Evolutionary conservation across 306 rosid genomes (phyloP).

Genomic region (Chamaecrista fasciculata): DNA sequence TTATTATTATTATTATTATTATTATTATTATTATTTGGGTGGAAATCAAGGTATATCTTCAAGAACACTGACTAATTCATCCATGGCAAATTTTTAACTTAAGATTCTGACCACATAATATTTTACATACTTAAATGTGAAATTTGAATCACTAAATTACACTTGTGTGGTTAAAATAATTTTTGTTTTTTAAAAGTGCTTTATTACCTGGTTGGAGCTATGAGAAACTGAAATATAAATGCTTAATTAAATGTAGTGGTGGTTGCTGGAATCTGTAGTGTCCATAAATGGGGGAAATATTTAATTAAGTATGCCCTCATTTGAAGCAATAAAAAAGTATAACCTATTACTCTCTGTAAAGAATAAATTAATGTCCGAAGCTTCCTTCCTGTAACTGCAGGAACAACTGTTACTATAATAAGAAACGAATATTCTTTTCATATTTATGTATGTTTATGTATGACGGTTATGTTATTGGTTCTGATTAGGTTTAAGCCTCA

Average conservation of each 20-base stretch:
- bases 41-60: too few species aligned
- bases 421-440: constrained; percentile 26
- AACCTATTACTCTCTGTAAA: constrained; percentile 27
- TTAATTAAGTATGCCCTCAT: background rate
- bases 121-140: background rate
- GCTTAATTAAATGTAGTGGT: too few species aligned
- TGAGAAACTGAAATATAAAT: background rate
- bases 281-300: constrained; percentile 1
- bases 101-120: too few species aligned
- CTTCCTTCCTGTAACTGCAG: background rate
- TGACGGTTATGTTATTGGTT: background rate
- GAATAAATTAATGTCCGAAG: constrained; percentile 23
- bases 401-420: background rate
- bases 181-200: too few species aligned
- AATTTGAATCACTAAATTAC: too few species aligned
- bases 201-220: background rate
- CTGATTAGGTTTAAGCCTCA: background rate
- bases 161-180: too few species aligned
- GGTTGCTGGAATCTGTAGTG: constrained; percentile 4
- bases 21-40: too few species aligned
- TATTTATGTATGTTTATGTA: background rate
- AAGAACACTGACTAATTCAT: too few species aligned
- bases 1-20: too few species aligned
- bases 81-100: too few species aligned
- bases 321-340: constrained; percentile 13